Base-by-base conservation (phyloP, 2,329 filamentous ascomycete species). In the Nothopassalora personata region DNA sequence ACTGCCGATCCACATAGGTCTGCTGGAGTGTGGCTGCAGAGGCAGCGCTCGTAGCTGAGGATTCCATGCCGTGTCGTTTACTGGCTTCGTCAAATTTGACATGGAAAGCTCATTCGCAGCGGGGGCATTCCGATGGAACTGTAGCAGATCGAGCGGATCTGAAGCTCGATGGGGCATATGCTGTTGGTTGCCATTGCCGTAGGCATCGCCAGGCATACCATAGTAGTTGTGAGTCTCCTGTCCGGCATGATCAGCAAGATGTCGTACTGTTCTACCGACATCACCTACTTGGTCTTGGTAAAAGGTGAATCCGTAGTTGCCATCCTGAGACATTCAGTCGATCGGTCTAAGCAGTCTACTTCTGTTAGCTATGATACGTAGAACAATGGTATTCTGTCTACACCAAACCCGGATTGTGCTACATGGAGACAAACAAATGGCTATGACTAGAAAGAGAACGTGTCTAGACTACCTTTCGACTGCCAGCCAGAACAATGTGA, bases 51-150 rank as follows among this genome's bases (percentile, higher is more conserved):
- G 54, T 9, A 19, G 31, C 31, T 60, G 54, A 13, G 28, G 9
- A 34, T 31, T 43, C 56, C 56, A 61, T 51, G 60, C 56, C 18
- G 23, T 46, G 28, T 56, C 47, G 23, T 61, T 11, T 19, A 54
- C 51, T 31, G 57, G 57, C 46, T 62, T 62, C 23, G 56, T 62
- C 31, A 62, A 30, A 19, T 58, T 52, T 39, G 60, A 54, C 13
- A 62, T 23, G 8, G 46, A 43, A 13, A 61, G 13, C 9, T 54
- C 49, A 11, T 45, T 50, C 18, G 39, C 60, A 7, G 54, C 39
- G 18, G 28, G 18, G 9, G 53, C 53, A 23, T 57, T 13, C 15
- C 19, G 11, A 15, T 57, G 53, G 28, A 49, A 51, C 11, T 54
- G 56, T 7, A 50, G 57, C 15, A 57, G 50, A 30, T 56, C 60